phyloP scores from a whole-genome alignment of 2,329 filamentous ascomycete species.

The Fusarium camptoceras region DNA sequence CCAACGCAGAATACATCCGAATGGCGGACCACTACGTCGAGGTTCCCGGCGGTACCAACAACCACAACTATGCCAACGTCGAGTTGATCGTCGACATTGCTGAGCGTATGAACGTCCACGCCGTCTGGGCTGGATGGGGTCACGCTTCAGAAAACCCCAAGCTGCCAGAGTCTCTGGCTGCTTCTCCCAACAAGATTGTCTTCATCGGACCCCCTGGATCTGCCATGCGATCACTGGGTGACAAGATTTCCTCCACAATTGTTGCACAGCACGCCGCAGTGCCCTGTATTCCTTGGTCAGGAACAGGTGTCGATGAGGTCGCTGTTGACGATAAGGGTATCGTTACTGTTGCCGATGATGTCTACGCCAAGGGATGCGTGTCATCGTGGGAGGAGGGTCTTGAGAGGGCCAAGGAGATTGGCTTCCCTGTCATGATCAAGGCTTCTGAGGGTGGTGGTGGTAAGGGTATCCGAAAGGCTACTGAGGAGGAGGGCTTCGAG shows the following conservation, averaged over 20 bases:
- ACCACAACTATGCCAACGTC: slow-evolving; percentile 99
- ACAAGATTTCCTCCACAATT: slow-evolving; percentile 99
- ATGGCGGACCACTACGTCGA: slow-evolving; percentile 99
- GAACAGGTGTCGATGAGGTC: slow-evolving; percentile 88
- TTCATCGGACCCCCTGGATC: slow-evolving; percentile 98
- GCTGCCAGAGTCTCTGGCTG: slow-evolving; percentile 93
- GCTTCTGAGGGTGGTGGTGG: slow-evolving; percentile 99
- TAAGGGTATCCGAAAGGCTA: slow-evolving; percentile 98
- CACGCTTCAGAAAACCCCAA: slow-evolving; percentile 99
- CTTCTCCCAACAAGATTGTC: slow-evolving; percentile 97
- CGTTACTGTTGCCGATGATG: slow-evolving; percentile 86
- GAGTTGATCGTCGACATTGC: slow-evolving; percentile 99
- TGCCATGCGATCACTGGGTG: slow-evolving; percentile 97
- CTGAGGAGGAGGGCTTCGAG: slow-evolving; percentile 85
- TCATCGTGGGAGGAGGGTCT: slow-evolving; percentile 91
- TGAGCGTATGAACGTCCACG: slow-evolving; percentile 97
- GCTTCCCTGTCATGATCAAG: slow-evolving; percentile 99
- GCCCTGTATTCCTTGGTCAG: slow-evolving; percentile 99
- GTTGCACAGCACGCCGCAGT: slow-evolving; percentile 97
- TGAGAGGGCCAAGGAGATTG: slow-evolving; percentile 86
- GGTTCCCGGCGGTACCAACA: slow-evolving; percentile 98
- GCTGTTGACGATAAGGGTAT: slow-evolving; percentile 83
- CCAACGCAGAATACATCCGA: slow-evolving; percentile 98
- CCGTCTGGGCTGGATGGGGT: slow-evolving; percentile 99
- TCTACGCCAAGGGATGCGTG: slow-evolving; percentile 93